These are phyloP conservation scores for Delitschia confertaspora DNA, from an alignment of 495 filamentous ascomycete species.

Conservation along the genomic window DNA sequence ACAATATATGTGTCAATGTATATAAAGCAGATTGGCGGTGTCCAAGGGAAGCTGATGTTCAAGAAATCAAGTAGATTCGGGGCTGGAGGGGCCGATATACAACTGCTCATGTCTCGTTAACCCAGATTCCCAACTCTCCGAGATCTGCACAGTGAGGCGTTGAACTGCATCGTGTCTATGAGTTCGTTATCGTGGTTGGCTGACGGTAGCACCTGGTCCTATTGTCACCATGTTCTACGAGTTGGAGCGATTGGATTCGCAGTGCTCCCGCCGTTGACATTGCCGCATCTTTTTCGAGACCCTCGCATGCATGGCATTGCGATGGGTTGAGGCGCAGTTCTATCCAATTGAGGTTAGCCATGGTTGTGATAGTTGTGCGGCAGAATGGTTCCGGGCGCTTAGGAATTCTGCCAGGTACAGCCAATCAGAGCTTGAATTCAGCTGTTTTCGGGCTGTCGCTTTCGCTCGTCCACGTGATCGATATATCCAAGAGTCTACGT, in stretches of 20 bases:
- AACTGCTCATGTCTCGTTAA: too few relatives aligned
- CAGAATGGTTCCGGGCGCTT: constrained; percentile 13
- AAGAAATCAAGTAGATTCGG: constrained; percentile 2
- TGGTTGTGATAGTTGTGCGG: constrained; percentile 4
- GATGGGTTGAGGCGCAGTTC: constrained; percentile 17
- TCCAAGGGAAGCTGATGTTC: neutral
- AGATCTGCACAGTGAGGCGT: too few relatives aligned
- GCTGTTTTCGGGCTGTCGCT: too few relatives aligned
- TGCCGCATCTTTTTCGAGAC: neutral
- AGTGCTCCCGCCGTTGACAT: constrained; percentile 6
- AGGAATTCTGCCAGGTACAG: neutral
- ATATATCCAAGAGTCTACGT: too few relatives aligned
- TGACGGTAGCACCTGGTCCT: too few relatives aligned
- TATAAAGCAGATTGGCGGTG: constrained; percentile 3
- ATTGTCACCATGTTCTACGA: constrained; percentile 1
- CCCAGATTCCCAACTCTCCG: too few relatives aligned
- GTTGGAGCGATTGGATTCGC: constrained; percentile 3
- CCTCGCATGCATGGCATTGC: constrained; percentile 2
- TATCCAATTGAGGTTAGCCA: constrained; percentile 15
- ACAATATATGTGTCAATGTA: constrained; percentile 9
- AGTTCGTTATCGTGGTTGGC: constrained; percentile 8
- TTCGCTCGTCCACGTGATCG: too few relatives aligned
- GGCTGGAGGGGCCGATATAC: constrained; percentile 14
- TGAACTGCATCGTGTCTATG: constrained; percentile 1
- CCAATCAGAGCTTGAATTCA: constrained; percentile 11